A percentile compares a stretch with the other conserved stretches of the same genome.
Conservation (phyloP, 2,329 filamentous ascomycete genomes). For the Rhynchosporium graminicola region DNA sequence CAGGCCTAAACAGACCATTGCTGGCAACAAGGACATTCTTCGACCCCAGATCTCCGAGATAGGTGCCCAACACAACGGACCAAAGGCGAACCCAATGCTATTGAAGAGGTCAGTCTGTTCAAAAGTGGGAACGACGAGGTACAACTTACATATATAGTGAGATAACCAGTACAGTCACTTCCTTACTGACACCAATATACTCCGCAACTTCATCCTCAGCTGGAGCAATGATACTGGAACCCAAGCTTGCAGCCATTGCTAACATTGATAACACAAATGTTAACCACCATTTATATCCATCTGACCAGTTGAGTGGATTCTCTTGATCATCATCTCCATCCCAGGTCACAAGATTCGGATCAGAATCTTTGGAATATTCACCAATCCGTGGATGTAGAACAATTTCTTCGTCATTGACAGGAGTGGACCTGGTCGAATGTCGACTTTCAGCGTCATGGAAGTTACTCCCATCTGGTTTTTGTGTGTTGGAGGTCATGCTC, state of each 20-base stretch:
- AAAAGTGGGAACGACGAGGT: neutral
- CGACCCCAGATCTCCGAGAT: constrained; percentile 62
- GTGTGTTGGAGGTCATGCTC: neutral
- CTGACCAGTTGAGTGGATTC: constrained; percentile 51
- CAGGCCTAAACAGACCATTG: constrained; percentile 57
- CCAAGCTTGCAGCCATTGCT: constrained; percentile 51
- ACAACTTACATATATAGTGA: constrained; percentile 47
- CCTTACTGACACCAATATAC: constrained; percentile 46
- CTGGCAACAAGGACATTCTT: constrained; percentile 58
- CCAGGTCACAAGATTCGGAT: constrained; percentile 78
- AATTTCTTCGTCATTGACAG: constrained; percentile 24
- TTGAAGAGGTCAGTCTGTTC: constrained; percentile 7
- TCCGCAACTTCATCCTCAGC: constrained; percentile 46
- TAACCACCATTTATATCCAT: constrained; percentile 48
- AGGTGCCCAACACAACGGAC: constrained; percentile 63
- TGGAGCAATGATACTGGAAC: constrained; percentile 52
- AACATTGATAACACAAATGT: constrained; percentile 52
- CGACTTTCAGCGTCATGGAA: neutral
- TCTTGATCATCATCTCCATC: constrained; percentile 41
- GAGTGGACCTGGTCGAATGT: constrained; percentile 14
- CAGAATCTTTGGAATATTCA: constrained; percentile 3
- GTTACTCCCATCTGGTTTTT: neutral
- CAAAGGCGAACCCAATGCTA: constrained; percentile 49
- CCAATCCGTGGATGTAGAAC: constrained; percentile 1
- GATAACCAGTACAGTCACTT: constrained; percentile 48